Conservation (phyloP, 495 filamentous ascomycete species). For the Neurospora sp. region DNA sequence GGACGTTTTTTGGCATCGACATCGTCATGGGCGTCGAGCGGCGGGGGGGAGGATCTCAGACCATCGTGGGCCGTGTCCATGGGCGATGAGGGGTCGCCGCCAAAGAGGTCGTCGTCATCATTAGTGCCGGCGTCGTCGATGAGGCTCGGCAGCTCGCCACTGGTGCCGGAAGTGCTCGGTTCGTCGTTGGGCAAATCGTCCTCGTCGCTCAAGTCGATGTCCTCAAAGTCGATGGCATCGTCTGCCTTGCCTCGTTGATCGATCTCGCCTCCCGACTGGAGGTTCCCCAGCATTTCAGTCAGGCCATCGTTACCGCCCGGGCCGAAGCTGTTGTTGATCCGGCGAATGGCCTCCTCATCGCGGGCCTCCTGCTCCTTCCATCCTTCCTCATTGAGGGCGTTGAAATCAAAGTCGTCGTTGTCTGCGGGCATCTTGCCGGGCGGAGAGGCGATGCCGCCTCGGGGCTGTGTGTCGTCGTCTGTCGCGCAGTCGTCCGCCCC, state of each 20-base stretch:
- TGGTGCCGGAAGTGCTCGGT: conserved; percentile 20
- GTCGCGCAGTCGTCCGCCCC: conserved; percentile 1
- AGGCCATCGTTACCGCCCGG: conserved; percentile 2
- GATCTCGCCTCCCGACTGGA: conserved; percentile 17
- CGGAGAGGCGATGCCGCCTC: not conserved
- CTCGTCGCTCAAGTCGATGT: conserved; percentile 69
- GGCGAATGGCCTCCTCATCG: conserved; percentile 16
- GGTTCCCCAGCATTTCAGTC: conserved; percentile 12
- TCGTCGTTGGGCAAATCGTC: conserved; percentile 42
- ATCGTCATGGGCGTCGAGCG: conserved; percentile 19
- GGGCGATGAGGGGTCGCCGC: conserved; percentile 29
- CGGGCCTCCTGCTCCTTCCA: conserved; percentile 18
- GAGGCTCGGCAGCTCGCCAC: conserved; percentile 32
- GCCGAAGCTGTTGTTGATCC: conserved; percentile 7
- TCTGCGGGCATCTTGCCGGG: conserved; percentile 13
- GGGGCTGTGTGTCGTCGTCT: not conserved
- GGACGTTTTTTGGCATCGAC: conserved; percentile 20
- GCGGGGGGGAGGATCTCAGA: conserved; percentile 23
- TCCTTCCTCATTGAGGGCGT: conserved; percentile 13
- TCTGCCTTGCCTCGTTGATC: conserved; percentile 31
- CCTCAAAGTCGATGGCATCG: conserved; percentile 65
- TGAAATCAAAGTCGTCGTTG: conserved; percentile 12
- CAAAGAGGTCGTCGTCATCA: conserved; percentile 44
- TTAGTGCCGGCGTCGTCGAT: conserved; percentile 38
- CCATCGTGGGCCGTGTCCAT: conserved; percentile 20